Base-by-base conservation (phyloP, 495 filamentous ascomycete genomes). In the Delitschia confertaspora region DNA sequence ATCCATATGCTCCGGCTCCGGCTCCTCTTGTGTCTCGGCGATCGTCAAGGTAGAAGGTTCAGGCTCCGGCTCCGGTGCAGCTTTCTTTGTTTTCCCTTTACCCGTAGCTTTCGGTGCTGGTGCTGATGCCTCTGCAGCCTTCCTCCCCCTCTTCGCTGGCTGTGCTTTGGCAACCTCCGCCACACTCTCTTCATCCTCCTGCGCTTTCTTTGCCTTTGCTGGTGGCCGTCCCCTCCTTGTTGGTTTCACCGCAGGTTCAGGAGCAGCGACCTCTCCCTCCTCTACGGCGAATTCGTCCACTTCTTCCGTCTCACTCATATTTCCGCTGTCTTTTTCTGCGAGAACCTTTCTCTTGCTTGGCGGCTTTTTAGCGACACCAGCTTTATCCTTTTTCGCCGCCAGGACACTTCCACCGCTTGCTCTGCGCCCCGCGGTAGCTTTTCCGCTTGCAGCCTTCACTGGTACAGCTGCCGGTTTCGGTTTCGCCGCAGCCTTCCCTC, bases 241-340 rank as follows among this genome's bases (percentile, higher is more conserved):
- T 8, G 59, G 46, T 42, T 56, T 61, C 27, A 58, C 67, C 13
- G 51, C 55, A 60, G 67, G 67, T 0, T 34, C 57, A 2, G 51
- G 41, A n/a, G 13, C 33, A 9, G 18, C 49, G 24, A 27, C 49
- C 25, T 65, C 65, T n/a, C n/a, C n/a, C 16, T 65, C 66, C 13
- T 65, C 57, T 21, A 46, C 56, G 3, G 56, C 55, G 41, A 73
- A 60, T 23, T 73, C 64, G 34, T 68, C 72, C 2, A 70, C 58
- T 33, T 75, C 73, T 46, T 78, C 74, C 8, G 58, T 66, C 32
- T 75, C 77, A 25, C 68, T 74, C 18, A 58, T 48, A 39, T 64
- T 62, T 22, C 69, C 64, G 44, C 69, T 67, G 24, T 62, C 59
- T 50, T 70, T 70, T 33, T 78, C 78, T 18, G 64, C 62, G 29